Evolutionary conservation across 2,329 filamentous ascomycete species (phyloP).

Genomic region (Sarocladium brachiariae): DNA sequence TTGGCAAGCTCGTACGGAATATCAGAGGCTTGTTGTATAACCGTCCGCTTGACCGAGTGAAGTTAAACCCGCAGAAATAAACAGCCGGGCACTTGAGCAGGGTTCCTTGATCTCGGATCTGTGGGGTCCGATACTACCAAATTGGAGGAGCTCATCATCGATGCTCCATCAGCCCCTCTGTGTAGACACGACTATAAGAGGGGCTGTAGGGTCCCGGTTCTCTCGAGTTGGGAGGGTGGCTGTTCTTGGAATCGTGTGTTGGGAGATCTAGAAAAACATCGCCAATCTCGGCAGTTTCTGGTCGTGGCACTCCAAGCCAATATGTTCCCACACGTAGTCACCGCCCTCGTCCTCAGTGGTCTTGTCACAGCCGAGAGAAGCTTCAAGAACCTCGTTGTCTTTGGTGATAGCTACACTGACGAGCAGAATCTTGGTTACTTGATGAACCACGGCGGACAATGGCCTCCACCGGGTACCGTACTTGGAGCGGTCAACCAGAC

Average conservation of each 20-base stretch:
- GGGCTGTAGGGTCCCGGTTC: not conserved
- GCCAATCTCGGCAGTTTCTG: no score
- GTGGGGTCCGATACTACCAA: slow-evolving; percentile 1
- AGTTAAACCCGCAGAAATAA: not conserved
- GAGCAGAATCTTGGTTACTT: slow-evolving; percentile 63
- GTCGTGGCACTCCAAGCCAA: no score
- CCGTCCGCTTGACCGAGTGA: not conserved
- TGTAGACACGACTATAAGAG: not conserved
- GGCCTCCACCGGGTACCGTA: slow-evolving; percentile 54
- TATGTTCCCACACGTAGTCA: not conserved
- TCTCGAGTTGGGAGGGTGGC: no score
- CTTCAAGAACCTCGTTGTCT: slow-evolving; percentile 57
- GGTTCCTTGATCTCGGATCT: not conserved
- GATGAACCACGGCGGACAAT: slow-evolving; percentile 42
- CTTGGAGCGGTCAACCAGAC: slow-evolving; percentile 43
- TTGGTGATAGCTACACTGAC: slow-evolving; percentile 74
- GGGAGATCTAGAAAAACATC: no score
- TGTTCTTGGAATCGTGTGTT: no score
- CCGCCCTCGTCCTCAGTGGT: not conserved
- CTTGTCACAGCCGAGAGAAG: not conserved
- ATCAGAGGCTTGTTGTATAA: not conserved
- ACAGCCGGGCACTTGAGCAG: not conserved
- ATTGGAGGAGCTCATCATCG: not conserved
- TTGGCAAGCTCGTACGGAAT: not conserved
- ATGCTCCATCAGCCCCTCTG: not conserved